Conservation (phyloP, 345 rosid species). For the Gossypium rotundifolium region DNA sequence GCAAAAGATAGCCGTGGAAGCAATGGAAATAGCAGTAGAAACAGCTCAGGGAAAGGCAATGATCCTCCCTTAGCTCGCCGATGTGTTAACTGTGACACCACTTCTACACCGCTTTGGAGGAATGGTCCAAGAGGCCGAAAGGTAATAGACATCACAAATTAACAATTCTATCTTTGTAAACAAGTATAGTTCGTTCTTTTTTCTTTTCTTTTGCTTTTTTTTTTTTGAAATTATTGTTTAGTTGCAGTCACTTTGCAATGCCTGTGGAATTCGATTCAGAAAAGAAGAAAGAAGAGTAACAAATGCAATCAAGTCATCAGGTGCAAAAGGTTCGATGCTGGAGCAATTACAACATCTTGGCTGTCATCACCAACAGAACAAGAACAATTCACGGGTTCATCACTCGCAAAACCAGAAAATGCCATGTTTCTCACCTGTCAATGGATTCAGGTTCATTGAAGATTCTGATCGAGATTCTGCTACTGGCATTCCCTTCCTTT, state of each 20-base stretch:
- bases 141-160: constrained; percentile 22
- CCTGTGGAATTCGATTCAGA: constrained; percentile 90
- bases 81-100: constrained; percentile 86
- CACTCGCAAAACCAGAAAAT: constrained; percentile 41
- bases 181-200: neutral
- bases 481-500: neutral
- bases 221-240: neutral
- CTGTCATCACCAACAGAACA: constrained; percentile 13
- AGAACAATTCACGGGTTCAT: constrained; percentile 40
- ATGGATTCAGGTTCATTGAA: constrained; percentile 56
- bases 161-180: neutral
- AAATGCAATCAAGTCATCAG: constrained; percentile 24
- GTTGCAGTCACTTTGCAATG: constrained; percentile 79
- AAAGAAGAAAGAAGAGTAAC: constrained; percentile 82
- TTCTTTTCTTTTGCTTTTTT: neutral
- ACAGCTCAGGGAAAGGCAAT: constrained; percentile 16
- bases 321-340: constrained; percentile 24
- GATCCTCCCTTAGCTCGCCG: constrained; percentile 70
- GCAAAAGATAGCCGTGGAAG: constrained; percentile 27
- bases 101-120: constrained; percentile 87
- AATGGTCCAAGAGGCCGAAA: constrained; percentile 72
- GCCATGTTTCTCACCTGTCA: constrained; percentile 45
- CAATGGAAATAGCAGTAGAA: constrained; percentile 12
- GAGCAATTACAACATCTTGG: constrained; percentile 28
- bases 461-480: constrained; percentile 48